Conservation (phyloP, 257 asterid genomes). For the Leptodermis oblonga region DNA sequence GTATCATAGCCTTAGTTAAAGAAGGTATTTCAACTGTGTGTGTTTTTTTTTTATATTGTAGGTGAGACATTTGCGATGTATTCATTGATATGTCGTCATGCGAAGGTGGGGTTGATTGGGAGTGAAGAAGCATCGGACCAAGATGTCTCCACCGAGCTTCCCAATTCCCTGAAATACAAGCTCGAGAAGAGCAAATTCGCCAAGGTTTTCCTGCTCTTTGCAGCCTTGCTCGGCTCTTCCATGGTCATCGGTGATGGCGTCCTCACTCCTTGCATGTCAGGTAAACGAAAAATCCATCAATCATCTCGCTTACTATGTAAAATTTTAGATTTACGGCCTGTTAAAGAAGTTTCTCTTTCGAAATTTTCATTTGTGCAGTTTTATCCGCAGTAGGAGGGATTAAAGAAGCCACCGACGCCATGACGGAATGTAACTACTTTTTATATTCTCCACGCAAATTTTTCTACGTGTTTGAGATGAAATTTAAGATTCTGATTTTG, state of each 20-base stretch:
- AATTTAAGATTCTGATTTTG: not conserved
- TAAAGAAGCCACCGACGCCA: constrained; percentile 31
- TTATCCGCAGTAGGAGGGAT: constrained; percentile 75
- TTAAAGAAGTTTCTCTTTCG: no score
- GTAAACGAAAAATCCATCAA: no score
- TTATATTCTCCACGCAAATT: no score
- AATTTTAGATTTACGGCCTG: no score
- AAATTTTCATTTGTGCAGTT: no score
- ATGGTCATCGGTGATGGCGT: constrained; percentile 89
- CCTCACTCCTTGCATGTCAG: constrained; percentile 80
- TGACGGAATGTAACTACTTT: constrained; percentile 34
- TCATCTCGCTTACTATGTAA: no score
- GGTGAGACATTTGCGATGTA: constrained; percentile 84
- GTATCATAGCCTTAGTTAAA: no score
- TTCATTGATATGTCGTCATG: constrained; percentile 66
- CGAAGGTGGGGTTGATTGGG: constrained; percentile 60
- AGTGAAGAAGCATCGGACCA: constrained; percentile 64
- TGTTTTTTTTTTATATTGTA: no score
- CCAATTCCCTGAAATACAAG: constrained; percentile 39
- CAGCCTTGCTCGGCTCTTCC: constrained; percentile 66
- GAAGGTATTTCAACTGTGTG: no score
- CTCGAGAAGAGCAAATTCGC: constrained; percentile 49
- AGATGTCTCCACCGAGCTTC: constrained; percentile 50
- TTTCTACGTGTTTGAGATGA: no score
- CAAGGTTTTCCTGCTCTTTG: constrained; percentile 47